Percentiles rank a stretch among this genome's conserved stretches.
These are phyloP conservation scores for Marasmius fiardii DNA, from an alignment of 1,284 basidiomycete species.

Conservation along the genomic window DNA sequence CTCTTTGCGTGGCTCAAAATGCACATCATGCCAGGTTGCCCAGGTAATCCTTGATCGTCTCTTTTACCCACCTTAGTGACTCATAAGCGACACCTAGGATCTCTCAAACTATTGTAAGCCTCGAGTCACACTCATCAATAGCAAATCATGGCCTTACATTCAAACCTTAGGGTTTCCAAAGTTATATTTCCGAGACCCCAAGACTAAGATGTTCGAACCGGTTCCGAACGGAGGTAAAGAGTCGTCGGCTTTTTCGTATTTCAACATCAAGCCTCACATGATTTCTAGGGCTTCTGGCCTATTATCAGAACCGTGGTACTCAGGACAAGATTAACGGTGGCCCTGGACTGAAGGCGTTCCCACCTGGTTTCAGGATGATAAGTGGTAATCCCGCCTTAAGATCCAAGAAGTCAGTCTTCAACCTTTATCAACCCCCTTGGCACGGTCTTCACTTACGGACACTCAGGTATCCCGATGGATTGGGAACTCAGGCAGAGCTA, in stretches of 20 bases:
- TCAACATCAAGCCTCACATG: background rate
- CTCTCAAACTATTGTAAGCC: constrained; percentile 33
- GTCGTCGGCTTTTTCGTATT: background rate
- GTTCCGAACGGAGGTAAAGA: constrained; percentile 31
- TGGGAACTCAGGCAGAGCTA: constrained; percentile 34
- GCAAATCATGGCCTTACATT: background rate
- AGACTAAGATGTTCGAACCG: constrained; percentile 30
- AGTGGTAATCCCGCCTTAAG: constrained; percentile 35
- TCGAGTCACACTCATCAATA: background rate
- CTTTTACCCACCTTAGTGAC: background rate
- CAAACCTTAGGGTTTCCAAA: constrained; percentile 34
- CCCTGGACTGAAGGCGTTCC: constrained; percentile 39
- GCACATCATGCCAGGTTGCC: constrained; percentile 33
- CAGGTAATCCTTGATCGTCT: constrained; percentile 20
- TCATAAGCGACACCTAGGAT: constrained; percentile 18
- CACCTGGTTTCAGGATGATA: constrained; percentile 42
- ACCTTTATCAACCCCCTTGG: background rate
- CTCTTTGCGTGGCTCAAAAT: constrained; percentile 30
- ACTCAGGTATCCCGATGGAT: constrained; percentile 22
- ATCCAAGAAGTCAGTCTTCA: constrained; percentile 28
- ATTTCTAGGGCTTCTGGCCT: constrained; percentile 33
- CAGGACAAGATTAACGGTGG: constrained; percentile 33
- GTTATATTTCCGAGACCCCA: constrained; percentile 37
- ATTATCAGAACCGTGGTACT: constrained; percentile 39
- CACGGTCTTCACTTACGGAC: background rate